phyloP scores from a whole-genome alignment of 345 rosid species.

The Eutrema japonicum region DNA sequence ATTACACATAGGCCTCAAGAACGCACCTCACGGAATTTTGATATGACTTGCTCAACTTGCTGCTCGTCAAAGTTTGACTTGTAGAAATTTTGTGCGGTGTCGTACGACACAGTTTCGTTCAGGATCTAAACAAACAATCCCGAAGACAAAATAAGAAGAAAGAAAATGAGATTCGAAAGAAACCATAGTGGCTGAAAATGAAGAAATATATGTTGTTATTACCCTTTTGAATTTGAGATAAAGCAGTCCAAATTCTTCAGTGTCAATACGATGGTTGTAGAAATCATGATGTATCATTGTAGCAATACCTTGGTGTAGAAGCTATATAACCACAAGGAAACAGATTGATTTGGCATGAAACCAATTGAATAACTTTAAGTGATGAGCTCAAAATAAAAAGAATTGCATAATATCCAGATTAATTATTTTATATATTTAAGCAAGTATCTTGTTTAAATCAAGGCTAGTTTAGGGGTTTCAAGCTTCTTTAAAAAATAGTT shows the following conservation, averaged over 20 bases:
- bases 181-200: not conserved
- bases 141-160: not conserved
- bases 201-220: constrained; percentile 2
- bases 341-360: not conserved
- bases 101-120: constrained; percentile 39
- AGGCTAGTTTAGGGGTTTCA: not conserved
- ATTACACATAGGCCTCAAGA: constrained; percentile 1
- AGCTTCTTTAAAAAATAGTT: not conserved
- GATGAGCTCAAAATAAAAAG: not conserved
- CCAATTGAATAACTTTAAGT: not conserved
- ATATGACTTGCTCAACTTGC: constrained; percentile 26
- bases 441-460: not conserved
- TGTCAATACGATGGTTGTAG: constrained; percentile 38
- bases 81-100: constrained; percentile 32
- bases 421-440: not conserved
- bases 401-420: not conserved
- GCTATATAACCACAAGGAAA: constrained; percentile 22
- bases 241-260: constrained; percentile 36
- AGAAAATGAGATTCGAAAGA: not conserved
- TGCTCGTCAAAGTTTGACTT: constrained; percentile 43
- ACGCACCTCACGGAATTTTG: constrained; percentile 40
- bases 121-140: constrained; percentile 23
- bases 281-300: constrained; percentile 42
- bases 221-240: constrained; percentile 40
- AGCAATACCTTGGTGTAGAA: constrained; percentile 40